These are phyloP conservation scores for Mycocentrospora acerina DNA, from an alignment of 2,329 filamentous ascomycete genomes.

Conservation along the genomic window DNA sequence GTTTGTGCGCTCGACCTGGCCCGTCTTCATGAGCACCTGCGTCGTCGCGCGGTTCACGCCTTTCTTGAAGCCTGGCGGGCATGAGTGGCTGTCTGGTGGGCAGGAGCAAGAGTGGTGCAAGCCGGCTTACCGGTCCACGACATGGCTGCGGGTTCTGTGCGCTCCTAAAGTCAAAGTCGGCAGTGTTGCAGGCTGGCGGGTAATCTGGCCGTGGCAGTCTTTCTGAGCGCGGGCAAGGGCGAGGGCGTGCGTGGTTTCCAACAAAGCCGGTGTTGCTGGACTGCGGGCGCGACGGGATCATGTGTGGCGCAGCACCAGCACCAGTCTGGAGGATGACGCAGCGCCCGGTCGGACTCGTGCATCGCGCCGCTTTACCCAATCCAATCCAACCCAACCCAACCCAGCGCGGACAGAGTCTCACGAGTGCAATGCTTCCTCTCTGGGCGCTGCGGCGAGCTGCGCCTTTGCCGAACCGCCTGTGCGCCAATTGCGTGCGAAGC, in stretches of 20 bases:
- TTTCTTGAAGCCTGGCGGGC: slow-evolving; percentile 74
- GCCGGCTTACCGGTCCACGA: slow-evolving; percentile 59
- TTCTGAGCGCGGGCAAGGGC: too few relatives aligned
- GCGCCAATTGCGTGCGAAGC: slow-evolving; percentile 10
- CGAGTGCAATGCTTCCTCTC: slow-evolving; percentile 25
- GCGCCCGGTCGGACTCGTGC: too few relatives aligned
- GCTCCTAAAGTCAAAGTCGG: too few relatives aligned
- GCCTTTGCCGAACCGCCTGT: slow-evolving; percentile 6
- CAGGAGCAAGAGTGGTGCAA: slow-evolving; percentile 8
- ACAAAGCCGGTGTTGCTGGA: slow-evolving; percentile 11
- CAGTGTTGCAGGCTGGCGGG: too few relatives aligned
- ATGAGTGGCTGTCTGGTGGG: slow-evolving; percentile 21
- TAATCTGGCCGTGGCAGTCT: too few relatives aligned
- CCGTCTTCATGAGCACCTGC: slow-evolving; percentile 99
- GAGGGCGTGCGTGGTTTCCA: too few relatives aligned
- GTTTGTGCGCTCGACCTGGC: slow-evolving; percentile 97
- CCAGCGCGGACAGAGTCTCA: slow-evolving; percentile 3
- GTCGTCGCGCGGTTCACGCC: slow-evolving; percentile 98
- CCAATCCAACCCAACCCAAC: slow-evolving; percentile 13
- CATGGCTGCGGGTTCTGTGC: slow-evolving; percentile 31
- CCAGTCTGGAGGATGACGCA: too few relatives aligned
- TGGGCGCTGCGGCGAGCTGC: slow-evolving; percentile 20
- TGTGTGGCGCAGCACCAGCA: too few relatives aligned
- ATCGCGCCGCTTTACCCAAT: slow-evolving; percentile 7
- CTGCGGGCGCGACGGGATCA: slow-evolving; percentile 2